Evolutionary conservation across 352 stramenopile genomes (phyloP), one percentile per base, ranked within the genome.

Genomic region (Achlya hypogyna): DNA sequence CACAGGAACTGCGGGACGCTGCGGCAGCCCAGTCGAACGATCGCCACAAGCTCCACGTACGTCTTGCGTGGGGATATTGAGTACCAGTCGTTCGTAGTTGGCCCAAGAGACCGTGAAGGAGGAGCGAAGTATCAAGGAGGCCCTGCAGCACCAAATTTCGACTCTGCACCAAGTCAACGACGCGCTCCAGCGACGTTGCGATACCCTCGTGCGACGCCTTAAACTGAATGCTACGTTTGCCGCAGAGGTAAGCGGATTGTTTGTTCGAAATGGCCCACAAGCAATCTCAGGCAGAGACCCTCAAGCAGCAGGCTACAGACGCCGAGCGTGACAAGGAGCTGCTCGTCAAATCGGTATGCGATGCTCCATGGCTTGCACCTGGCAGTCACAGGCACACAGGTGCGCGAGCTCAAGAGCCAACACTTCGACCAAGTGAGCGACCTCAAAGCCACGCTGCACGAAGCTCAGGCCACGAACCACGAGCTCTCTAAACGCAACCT

Each of bases 141-240:
- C 81, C 0, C 62, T 92, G 0, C 79, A 90, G 38, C 74, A 87
- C 38, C 81, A 89, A 53, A 70, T 90, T 32, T 71, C 75, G 25
- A 91, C 81, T 22, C 71, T 93, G 3, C 84, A 88, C 14, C 81
- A 89, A 65, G 81, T 93, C 22, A 93, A 91, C 27, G 64, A 73
- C 10, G 84, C 82, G 2, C 63, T 93, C 16, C 81, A 93, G 45
- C 81, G 89, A 58, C 79, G 84, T 0, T 82, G 82, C 49, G 78
- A 83, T 47, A 77, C 82, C 28, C 75, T 93, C 9, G 75, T 93
- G 20, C 74, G 84, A 12, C 72, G 84, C 5, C 53, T 91, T 3
- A 80, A 93, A 28, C 71, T 90, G 0, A 67, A 58, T 35, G 14
- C 45, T 5, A 67, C 20, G 8, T 54, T 56, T 35, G 23, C 31